phyloP scores from a whole-genome alignment of 768 basidiomycete species.

The Exidia glandulosa region DNA sequence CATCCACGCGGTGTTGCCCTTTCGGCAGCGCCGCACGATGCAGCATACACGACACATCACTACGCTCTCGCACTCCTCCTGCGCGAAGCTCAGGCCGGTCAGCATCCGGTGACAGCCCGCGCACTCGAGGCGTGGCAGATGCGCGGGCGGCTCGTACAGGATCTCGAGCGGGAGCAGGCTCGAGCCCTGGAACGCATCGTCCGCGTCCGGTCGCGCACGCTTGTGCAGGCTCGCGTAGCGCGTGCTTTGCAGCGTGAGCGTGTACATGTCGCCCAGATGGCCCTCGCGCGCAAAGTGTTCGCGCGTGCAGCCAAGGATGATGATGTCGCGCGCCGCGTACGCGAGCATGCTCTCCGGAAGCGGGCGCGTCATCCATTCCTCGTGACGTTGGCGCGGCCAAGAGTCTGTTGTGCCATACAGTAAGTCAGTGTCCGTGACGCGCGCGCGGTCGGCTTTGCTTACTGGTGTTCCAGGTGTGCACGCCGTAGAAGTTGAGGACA shows the following conservation, averaged over 20 bases:
- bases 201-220: neutral
- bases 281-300: constrained; percentile 17
- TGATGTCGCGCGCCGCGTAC: constrained; percentile 34
- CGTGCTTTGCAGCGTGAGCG: constrained; percentile 8
- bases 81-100: neutral
- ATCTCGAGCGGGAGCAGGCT: neutral
- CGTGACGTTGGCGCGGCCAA: constrained; percentile 9
- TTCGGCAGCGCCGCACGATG: too few relatives aligned
- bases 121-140: neutral
- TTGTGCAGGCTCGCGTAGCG: constrained; percentile 13
- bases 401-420: neutral
- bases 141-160: neutral
- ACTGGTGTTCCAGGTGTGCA: constrained; percentile 14
- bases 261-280: constrained; percentile 6
- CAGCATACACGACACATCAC: too few relatives aligned
- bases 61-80: neutral
- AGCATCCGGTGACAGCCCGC: neutral
- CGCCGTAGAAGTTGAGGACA: constrained; percentile 17
- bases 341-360: constrained; percentile 23
- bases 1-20: too few relatives aligned
- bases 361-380: constrained; percentile 34
- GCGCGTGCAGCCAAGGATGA: constrained; percentile 26
- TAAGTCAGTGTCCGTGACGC: too few relatives aligned
- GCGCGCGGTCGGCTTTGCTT: constrained; percentile 9
- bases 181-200: neutral